phyloP scores from a whole-genome alignment of 2,329 filamentous ascomycete genomes.

The Claviceps maximensis region DNA sequence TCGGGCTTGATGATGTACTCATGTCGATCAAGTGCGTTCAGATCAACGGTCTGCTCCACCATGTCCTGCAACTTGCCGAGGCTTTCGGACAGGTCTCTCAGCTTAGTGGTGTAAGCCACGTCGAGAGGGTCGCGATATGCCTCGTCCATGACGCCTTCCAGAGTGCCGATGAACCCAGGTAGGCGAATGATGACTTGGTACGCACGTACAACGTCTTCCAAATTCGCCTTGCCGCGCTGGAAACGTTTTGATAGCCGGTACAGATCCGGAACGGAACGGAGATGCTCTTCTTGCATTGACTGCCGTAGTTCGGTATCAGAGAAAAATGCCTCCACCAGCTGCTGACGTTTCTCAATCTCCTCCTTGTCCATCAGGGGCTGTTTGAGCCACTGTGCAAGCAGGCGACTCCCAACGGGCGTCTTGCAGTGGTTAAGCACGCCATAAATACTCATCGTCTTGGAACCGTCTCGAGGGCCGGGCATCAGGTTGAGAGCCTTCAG shows the following conservation, averaged over 20 bases:
- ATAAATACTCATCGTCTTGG: constrained; percentile 96
- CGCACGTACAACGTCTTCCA: constrained; percentile 89
- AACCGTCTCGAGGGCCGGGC: constrained; percentile 85
- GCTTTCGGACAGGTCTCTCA: constrained; percentile 63
- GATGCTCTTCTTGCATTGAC: constrained; percentile 91
- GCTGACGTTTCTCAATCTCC: constrained; percentile 83
- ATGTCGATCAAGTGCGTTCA: constrained; percentile 89
- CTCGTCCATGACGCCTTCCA: constrained; percentile 94
- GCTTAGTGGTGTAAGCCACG: constrained; percentile 70
- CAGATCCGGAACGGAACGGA: constrained; percentile 84
- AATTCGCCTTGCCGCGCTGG: constrained; percentile 75
- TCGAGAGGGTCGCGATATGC: constrained; percentile 80
- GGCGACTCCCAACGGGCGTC: constrained; percentile 77
- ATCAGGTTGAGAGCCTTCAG: constrained; percentile 92
- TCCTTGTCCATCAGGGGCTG: constrained; percentile 85
- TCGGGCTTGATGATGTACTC: constrained; percentile 99
- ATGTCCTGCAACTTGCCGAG: constrained; percentile 86
- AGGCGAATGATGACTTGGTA: constrained; percentile 91
- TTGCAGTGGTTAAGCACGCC: constrained; percentile 96
- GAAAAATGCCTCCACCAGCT: constrained; percentile 89
- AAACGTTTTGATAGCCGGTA: constrained; percentile 92
- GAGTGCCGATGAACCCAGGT: constrained; percentile 75
- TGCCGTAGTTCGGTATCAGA: constrained; percentile 86
- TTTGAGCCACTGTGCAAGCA: constrained; percentile 93
- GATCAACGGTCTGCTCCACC: constrained; percentile 95